phyloP scores from a whole-genome alignment of 202 grass and related monocot species.

The Cymbopogon flexuosus region DNA sequence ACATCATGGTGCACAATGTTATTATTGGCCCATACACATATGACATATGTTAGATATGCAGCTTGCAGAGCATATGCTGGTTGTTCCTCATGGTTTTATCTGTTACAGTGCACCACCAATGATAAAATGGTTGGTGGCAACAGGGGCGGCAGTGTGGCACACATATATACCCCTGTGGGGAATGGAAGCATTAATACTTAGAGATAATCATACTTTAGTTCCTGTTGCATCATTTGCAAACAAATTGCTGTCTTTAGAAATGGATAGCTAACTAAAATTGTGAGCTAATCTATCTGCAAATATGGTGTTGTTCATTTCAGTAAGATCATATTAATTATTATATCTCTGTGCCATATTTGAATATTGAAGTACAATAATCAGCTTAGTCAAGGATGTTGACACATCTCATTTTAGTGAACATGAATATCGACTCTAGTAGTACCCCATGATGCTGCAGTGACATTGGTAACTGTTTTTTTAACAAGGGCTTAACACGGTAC shows the following conservation, averaged over 20 bases:
- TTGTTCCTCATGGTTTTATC: conserved; percentile 19
- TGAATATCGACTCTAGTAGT: neutral
- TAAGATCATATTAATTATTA: neutral
- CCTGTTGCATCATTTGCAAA: neutral
- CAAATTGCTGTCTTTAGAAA: neutral
- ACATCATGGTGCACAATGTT: neutral
- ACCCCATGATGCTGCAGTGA: neutral
- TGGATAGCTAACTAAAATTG: neutral
- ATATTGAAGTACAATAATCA: neutral
- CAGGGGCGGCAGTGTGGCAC: neutral
- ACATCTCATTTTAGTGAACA: neutral
- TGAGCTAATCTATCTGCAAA: neutral
- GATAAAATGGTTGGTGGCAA: conserved; percentile 42
- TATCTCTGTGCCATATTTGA: neutral
- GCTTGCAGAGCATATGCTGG: neutral
- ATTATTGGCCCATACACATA: neutral
- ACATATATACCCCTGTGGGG: neutral
- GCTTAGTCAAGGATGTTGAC: neutral
- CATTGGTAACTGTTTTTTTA: conserved; percentile 10
- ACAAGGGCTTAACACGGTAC: neutral
- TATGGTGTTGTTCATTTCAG: neutral
- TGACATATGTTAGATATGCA: neutral
- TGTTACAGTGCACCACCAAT: neutral
- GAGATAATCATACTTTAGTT: neutral
- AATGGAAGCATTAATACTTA: conserved; percentile 16